phyloP scores from a whole-genome alignment of 768 basidiomycete species.

The Mycena sanguinolenta region DNA sequence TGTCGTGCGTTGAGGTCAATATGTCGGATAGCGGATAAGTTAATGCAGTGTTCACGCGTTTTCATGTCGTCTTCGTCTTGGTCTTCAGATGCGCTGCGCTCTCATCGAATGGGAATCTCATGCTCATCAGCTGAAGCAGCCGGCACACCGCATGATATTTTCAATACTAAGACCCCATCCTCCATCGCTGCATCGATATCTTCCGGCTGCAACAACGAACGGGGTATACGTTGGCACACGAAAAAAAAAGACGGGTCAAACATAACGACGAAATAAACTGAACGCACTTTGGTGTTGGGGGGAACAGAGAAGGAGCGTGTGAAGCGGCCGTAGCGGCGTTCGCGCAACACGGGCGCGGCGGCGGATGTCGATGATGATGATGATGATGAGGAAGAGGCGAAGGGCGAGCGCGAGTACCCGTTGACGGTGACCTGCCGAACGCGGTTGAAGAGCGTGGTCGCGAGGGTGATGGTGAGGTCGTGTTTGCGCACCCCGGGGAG shows the following conservation, averaged over 20 bases:
- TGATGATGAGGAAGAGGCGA: conserved; percentile 44
- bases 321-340: conserved; percentile 68
- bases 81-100: conserved; percentile 25
- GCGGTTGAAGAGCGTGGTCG: conserved; percentile 71
- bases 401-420: conserved; percentile 58
- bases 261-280: conserved; percentile 27
- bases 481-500: conserved; percentile 74
- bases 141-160: conserved; percentile 63
- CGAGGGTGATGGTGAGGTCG: conserved; percentile 71
- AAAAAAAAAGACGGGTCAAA: conserved; percentile 36
- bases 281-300: conserved; percentile 66
- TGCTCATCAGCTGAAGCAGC: conserved; percentile 60
- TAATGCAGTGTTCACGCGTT: conserved; percentile 18
- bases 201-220: conserved; percentile 56
- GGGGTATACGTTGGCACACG: conserved; percentile 33
- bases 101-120: conserved; percentile 65
- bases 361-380: too few relatives aligned
- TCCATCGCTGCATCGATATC: conserved; percentile 69
- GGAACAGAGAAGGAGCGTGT: conserved; percentile 67
- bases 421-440: conserved; percentile 72
- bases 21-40: conserved; percentile 9
- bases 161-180: conserved; percentile 72
- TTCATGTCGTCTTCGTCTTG: not conserved
- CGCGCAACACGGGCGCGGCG: conserved; percentile 39
- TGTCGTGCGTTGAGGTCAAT: not conserved